Percentiles rank a stretch among this genome's conserved stretches.
These are phyloP conservation scores for Saprolegnia diclina DNA, from an alignment of 352 stramenopile genomes.

Conservation along the genomic window DNA sequence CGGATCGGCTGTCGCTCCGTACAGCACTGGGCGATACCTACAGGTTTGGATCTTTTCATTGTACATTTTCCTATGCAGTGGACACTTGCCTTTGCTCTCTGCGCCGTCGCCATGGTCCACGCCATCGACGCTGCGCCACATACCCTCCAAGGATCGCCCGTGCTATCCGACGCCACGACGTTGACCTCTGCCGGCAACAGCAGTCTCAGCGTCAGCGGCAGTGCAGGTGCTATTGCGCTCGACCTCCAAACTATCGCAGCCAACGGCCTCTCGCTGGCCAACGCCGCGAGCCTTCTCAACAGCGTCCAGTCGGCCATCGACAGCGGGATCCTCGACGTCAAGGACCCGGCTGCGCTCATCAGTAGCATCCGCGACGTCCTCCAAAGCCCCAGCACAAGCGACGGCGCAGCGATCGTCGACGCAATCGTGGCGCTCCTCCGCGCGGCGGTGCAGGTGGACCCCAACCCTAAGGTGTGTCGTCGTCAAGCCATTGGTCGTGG, in stretches of 20 bases:
- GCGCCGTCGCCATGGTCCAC: too few species aligned
- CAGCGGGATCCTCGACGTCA: neutral
- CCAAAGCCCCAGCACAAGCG: neutral
- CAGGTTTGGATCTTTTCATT: too few species aligned
- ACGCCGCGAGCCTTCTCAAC: neutral
- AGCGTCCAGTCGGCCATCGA: neutral
- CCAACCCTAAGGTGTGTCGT: constrained; percentile 16
- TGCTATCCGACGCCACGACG: too few species aligned
- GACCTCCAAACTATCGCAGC: neutral
- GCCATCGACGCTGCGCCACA: too few species aligned
- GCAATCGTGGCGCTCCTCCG: neutral
- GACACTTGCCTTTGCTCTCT: too few species aligned
- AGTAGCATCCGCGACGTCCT: neutral
- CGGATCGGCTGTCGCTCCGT: too few species aligned
- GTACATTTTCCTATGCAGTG: too few species aligned
- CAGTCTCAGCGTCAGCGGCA: too few species aligned
- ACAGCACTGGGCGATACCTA: too few species aligned
- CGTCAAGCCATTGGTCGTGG: constrained; percentile 10
- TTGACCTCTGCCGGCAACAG: too few species aligned
- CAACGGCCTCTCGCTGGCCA: neutral
- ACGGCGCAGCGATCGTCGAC: constrained; percentile 11
- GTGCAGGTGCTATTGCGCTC: neutral
- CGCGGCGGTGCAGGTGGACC: neutral
- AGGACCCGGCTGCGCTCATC: neutral
- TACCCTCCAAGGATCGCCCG: too few species aligned